Evolutionary conservation across 164 flowering plant genomes (phyloP), one percentile per base, ranked within the genome.

Genomic region (Vitis cinerea): DNA sequence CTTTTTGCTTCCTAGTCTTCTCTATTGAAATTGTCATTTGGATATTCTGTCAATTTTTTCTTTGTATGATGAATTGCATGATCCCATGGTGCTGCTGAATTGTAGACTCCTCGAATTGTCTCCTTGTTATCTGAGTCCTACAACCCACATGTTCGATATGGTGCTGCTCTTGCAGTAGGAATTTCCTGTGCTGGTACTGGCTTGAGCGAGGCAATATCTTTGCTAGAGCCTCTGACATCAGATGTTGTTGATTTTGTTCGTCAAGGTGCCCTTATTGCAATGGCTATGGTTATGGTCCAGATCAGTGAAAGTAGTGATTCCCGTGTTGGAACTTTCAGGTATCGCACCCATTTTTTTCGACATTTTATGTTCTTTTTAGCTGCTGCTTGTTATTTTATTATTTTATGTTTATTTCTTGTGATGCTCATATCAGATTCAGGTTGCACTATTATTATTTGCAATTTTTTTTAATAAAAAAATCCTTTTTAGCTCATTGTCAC

Each of bases 281-380:
- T 96, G 98, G 99, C 99, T 59, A 96, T 96, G 99, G 98, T 96
- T 17, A 89, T 96, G 98, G 88, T 96, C 67, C 99, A 96, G 81
- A 88, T 82, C 10, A 96, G 86, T 75, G 98, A 96, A 83, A 91
- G 97, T 54, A 87, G 88, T 78, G 99, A 96, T 79, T 83, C 99
- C 71, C 97, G 98, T 75, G 99, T 96, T 73, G 99, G 97, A 72
- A 75, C 95, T 50, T 95, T 95, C 78, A 93, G 99, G 99, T 93
- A 74, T 47, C 75, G 37, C 55, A 47, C 19, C 44, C 50, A 2
- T 47, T 8, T 29, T 29, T 17, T 50, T 54, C 3, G 3, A 8
- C 44, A n/a, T 47, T 64, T 57, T 9, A 51, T 17, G 44, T 49
- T 19, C 62, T 17, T 51, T 19, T 16, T 5, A 30, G 23, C 49